A percentile compares a stretch with the other conserved stretches of the same genome.
Evolutionary conservation across 1,139 yeast genomes (phyloP).

Genomic region (Arxiozyma telluris): DNA sequence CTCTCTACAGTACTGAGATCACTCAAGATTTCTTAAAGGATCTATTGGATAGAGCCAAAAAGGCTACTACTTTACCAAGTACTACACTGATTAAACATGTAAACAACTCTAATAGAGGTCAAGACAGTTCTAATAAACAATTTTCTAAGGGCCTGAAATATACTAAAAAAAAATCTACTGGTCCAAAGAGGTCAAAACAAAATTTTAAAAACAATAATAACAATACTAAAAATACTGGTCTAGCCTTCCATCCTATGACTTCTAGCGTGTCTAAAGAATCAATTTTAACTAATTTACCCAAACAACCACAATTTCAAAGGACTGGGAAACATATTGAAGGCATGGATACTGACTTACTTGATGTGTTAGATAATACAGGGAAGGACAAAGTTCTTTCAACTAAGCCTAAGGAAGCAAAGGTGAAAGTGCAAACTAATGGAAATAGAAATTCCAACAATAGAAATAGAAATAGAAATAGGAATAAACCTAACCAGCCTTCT

Average conservation of each 20-base stretch:
- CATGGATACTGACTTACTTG: background rate
- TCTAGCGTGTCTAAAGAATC: background rate
- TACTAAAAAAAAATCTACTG: background rate
- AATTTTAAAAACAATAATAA: background rate
- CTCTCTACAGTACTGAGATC: conserved; percentile 16
- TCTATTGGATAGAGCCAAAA: conserved; percentile 18
- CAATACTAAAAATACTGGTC: background rate
- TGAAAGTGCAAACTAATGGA: background rate
- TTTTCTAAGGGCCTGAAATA: background rate
- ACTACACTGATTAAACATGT: background rate
- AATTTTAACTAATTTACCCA: background rate
- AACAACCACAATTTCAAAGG: conserved; percentile 3
- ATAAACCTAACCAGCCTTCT: background rate
- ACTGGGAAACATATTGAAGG: background rate
- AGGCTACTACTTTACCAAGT: conserved; percentile 14
- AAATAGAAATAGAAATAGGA: background rate
- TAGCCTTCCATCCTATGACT: conserved; percentile 3
- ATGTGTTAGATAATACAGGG: conserved; percentile 1
- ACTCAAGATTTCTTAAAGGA: conserved; percentile 21
- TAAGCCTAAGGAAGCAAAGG: background rate
- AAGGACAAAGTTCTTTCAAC: background rate
- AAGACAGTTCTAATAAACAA: background rate
- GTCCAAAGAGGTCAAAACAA: background rate
- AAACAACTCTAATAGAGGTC: background rate
- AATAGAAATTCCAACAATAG: background rate